Conservation (phyloP, 2,329 filamentous ascomycete genomes). For the Graphilbum sp. region DNA sequence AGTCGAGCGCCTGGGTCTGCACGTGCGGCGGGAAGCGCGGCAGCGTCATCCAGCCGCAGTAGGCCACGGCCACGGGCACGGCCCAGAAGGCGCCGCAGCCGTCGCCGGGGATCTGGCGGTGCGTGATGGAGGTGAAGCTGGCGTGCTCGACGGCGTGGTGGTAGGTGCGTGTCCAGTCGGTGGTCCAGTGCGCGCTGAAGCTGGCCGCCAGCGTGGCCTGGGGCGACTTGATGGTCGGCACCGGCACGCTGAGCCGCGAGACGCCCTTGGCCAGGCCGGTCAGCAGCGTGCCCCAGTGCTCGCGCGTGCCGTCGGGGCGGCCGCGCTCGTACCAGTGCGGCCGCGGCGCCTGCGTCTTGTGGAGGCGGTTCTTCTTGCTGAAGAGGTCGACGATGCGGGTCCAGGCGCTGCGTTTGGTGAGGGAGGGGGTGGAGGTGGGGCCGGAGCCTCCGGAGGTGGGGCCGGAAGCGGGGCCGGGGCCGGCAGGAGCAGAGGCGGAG, state of each 20-base stretch:
- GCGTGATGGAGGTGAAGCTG: slow-evolving; percentile 4
- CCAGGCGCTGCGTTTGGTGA: not conserved
- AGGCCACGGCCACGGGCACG: slow-evolving; percentile 4
- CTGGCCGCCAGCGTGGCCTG: not conserved
- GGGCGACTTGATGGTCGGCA: not conserved
- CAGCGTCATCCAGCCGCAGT: slow-evolving; percentile 7
- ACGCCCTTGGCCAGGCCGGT: not conserved
- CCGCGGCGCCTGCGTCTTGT: not conserved
- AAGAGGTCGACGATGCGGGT: not conserved
- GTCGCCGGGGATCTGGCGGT: slow-evolving; percentile 8
- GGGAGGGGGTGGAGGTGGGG: too few relatives aligned
- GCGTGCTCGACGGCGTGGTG: slow-evolving; percentile 3
- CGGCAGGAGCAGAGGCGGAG: too few relatives aligned
- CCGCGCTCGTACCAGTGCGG: too few relatives aligned
- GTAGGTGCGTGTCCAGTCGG: slow-evolving; percentile 6
- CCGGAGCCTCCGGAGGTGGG: too few relatives aligned
- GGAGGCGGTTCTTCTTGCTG: not conserved
- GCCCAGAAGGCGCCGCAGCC: slow-evolving; percentile 10
- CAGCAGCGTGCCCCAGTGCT: too few relatives aligned
- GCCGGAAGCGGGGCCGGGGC: too few relatives aligned
- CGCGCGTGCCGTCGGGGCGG: too few relatives aligned
- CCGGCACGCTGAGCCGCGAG: not conserved
- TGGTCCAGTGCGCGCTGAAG: slow-evolving; percentile 5
- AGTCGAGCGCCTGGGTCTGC: slow-evolving; percentile 1
- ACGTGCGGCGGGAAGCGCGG: slow-evolving; percentile 3